Evolutionary conservation across 1,284 basidiomycete species (phyloP).

Genomic region (Leccinum insolens): DNA sequence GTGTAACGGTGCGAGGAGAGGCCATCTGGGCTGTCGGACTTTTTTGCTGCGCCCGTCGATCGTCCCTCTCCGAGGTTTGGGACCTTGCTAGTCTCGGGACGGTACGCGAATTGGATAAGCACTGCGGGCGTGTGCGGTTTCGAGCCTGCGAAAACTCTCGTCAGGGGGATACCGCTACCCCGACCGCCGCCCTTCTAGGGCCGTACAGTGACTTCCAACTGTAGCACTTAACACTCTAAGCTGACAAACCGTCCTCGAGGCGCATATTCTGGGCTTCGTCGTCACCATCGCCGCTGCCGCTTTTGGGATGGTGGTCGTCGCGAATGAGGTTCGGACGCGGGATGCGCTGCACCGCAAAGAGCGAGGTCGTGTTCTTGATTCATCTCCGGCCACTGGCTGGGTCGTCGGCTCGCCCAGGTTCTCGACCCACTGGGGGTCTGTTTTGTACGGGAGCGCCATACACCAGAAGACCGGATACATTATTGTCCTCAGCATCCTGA

Average conservation of each 20-base stretch:
- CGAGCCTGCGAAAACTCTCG: no score
- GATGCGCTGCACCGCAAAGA: slow-evolving; percentile 65
- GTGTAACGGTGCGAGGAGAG: no score
- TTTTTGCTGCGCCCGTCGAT: no score
- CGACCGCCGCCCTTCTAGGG: no score
- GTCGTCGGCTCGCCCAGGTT: slow-evolving; percentile 4
- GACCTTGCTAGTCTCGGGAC: no score
- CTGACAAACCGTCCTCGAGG: slow-evolving; percentile 53
- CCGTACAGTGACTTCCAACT: no score
- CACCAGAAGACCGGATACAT: slow-evolving; percentile 47
- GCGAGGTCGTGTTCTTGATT: slow-evolving; percentile 64
- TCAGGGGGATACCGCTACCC: no score
- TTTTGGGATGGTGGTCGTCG: not conserved
- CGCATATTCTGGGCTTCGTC: slow-evolving; percentile 14
- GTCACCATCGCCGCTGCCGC: not conserved
- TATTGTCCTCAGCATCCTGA: not conserved
- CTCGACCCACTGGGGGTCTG: slow-evolving; percentile 31
- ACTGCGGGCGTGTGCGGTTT: no score
- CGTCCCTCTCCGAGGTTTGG: no score
- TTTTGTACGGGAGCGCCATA: slow-evolving; percentile 61
- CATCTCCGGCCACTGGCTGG: slow-evolving; percentile 35
- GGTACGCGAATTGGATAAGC: no score
- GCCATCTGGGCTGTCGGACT: no score
- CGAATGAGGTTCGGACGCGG: not conserved
- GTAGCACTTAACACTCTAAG: slow-evolving; percentile 49